Base-by-base conservation (phyloP, 148 eudicot species). In the Dysphania ambrosioides region DNA sequence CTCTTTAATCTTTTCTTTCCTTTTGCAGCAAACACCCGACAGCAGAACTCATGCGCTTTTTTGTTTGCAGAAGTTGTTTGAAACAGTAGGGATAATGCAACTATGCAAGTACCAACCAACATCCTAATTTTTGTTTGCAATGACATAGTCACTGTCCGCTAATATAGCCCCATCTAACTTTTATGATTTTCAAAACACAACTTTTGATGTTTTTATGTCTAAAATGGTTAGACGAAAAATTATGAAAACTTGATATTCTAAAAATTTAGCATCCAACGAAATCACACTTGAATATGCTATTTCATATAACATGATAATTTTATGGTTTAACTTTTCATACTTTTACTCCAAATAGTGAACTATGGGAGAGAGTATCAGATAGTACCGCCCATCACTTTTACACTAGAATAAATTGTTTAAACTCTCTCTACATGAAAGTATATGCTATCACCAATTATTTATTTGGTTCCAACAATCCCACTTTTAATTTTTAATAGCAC, bases 31-130 rank as follows among this genome's bases (percentile, higher is more conserved):
- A 69, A 61, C 51, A 35, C 68, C 75, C 75, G 78, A 79, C 82
- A 79, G 47, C 21, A 58, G 38, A 70, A 60, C 44, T 61, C 8
- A 55, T 70, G 67, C 71, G n/a, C 78, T 79, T 70, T 61, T 51
- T 74, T 70, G 59, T 74, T 78, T 72, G 74, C 78, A 79, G 81
- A 67, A 79, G 62, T 42, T 66, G 77, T 74, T 79, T 51, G 29
- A 74, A 60, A 51, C 81, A 73, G 38, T 57, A 41, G 27, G 18
- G 29, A 71, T 38, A 35, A 26, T 29, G 4, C 60, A 68, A 29
- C 29, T 61, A 26, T 29, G 4, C 60, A 68, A 29, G 38, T 61
- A 21, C 30, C 55, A 63, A 3, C 24, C 40, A 21, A 10, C 65
- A 51, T 53, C 65, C 72, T 72, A 23, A 65, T 42, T 34, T 61